Evolutionary conservation across 345 rosid species (phyloP), one percentile per base, ranked within the genome.

Genomic region (Pugionium dolabratum): DNA sequence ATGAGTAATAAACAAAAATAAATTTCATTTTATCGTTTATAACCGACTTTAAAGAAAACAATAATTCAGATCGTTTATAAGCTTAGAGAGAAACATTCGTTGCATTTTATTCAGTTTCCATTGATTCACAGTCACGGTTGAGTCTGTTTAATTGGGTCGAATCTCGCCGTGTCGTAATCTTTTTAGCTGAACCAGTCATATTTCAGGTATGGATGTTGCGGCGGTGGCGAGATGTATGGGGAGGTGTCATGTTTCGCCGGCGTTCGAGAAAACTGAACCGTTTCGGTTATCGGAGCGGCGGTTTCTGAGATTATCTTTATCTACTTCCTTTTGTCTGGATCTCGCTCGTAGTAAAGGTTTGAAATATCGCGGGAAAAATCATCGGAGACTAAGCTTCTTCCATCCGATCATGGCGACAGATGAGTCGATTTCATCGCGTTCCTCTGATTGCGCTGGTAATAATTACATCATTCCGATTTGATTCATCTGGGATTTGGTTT

Each of bases 371-470:
- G 36, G 32, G 37, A 9, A 58, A 28, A 51, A 34, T 61, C 33
- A 67, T 49, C 60, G 80, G 66, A 76, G 79, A 67, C 49, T 57
- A 61, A 66, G 72, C 55, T 61, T 53, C 46, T 50, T 65, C 75
- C 56, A 59, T 64, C 76, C 81, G 47, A 66, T 85, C 53, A 55
- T 54, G 76, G 89, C 89, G 25, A 69, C 52, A 64, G 81, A 82
- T 34, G 82, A 86, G 32, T 50, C 87, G 9, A 58, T 71, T 34
- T 49, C 75, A 8, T 62, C 81, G 48, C 37, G 5, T 37, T 52
- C 64, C n/a, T 61, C 64, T 57, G 73, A 59, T 76, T 52, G 51
- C 59, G 58, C 53, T 30, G 80, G 59, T 42, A 47, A 6, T 3
- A 64, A n/a, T 18, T 4, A 7, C 33, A n/a, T 10, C 7, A 28